Evolutionary conservation across 1,284 basidiomycete species (phyloP).

Genomic region (Ceratobasidium sp.): DNA sequence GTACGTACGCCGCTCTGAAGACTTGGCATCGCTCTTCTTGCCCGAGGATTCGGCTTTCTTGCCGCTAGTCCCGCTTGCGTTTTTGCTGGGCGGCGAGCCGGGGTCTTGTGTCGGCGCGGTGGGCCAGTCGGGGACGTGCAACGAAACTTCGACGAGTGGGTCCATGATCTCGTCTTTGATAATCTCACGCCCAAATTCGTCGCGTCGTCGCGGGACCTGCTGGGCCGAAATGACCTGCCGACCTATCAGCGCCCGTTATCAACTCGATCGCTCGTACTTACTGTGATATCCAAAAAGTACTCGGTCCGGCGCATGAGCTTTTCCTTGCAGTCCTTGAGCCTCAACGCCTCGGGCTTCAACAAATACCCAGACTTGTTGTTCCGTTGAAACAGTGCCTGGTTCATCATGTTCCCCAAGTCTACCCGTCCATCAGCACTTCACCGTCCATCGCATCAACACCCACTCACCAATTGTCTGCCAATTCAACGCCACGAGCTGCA

Average conservation of each 20-base stretch:
- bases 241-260: background rate
- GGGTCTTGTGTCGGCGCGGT: constrained; percentile 31
- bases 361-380: constrained; percentile 89
- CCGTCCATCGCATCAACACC: background rate
- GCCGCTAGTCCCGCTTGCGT: background rate
- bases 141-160: constrained; percentile 78
- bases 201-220: constrained; percentile 81
- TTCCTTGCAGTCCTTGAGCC: constrained; percentile 66
- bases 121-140: constrained; percentile 77
- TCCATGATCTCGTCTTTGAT: constrained; percentile 67
- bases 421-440: constrained; percentile 13
- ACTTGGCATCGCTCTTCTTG: constrained; percentile 6
- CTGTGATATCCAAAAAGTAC: constrained; percentile 71
- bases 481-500: constrained; percentile 95
- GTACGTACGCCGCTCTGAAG: constrained; percentile 48
- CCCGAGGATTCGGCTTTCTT: background rate
- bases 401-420: constrained; percentile 90
- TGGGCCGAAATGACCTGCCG: constrained; percentile 87
- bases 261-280: constrained; percentile 48
- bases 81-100: background rate
- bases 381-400: constrained; percentile 91
- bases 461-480: constrained; percentile 90
- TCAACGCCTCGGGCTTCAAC: constrained; percentile 83
- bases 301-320: constrained; percentile 62
- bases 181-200: constrained; percentile 67